Percentiles rank a stretch among this genome's conserved stretches.
Evolutionary conservation across 169 alveolate species (phyloP).

Genomic region (Sarcocystis neurona): DNA sequence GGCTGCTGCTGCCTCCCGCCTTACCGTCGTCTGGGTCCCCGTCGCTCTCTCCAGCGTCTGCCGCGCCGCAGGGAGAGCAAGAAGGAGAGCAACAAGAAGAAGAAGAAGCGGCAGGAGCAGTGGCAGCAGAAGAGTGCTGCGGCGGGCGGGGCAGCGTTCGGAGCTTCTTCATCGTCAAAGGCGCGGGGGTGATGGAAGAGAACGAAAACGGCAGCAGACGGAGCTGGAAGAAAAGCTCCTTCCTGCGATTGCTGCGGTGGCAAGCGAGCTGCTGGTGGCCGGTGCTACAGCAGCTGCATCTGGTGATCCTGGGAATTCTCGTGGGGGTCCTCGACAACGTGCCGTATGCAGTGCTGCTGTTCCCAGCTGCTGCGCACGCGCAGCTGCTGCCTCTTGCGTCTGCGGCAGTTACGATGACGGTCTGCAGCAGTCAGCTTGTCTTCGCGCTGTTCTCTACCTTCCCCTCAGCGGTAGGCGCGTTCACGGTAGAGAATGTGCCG

Average conservation of each 20-base stretch:
- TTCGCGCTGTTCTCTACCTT: conserved; percentile 24
- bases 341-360: conserved; percentile 27
- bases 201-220: too few species aligned
- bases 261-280: too few species aligned
- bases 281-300: not conserved
- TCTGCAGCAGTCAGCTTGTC: not conserved
- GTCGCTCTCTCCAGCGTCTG: too few species aligned
- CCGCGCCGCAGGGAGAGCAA: too few species aligned
- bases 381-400: conserved; percentile 1
- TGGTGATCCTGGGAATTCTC: not conserved
- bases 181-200: not conserved
- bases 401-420: not conserved
- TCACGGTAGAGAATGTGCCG: conserved; percentile 12
- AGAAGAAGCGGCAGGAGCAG: not conserved
- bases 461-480: conserved; percentile 29
- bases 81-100: too few species aligned
- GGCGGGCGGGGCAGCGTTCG: not conserved
- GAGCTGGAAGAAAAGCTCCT: too few species aligned
- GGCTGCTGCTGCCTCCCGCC: too few species aligned
- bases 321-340: conserved; percentile 34
- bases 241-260: too few species aligned
- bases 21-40: too few species aligned
- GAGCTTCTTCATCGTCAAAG: not conserved
- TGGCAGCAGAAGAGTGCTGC: not conserved
- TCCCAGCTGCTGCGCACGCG: not conserved